Evolutionary conservation across 129 eudicot species (phyloP).

Genomic region (Sambucus nigra): DNA sequence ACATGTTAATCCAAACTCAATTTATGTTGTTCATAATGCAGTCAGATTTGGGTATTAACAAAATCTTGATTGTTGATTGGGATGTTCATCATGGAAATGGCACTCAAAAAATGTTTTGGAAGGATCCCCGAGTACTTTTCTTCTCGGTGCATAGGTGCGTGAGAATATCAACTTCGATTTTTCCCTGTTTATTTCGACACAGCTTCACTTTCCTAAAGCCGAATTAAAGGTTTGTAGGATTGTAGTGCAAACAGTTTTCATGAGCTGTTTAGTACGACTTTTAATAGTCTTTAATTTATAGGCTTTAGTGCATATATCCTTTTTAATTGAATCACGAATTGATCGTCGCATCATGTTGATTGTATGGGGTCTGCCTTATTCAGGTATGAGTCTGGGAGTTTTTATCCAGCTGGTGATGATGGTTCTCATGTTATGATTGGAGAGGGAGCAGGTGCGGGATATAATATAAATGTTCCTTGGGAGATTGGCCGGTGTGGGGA

Average conservation of each 20-base stretch:
- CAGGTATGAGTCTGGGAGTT: conserved; percentile 76
- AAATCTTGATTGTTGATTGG: conserved; percentile 91
- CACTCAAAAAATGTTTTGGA: conserved; percentile 80
- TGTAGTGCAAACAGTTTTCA: not conserved
- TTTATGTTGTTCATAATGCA: conserved; percentile 16
- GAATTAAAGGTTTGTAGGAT: not conserved
- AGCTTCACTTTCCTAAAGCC: no score
- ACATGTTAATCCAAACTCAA: not conserved
- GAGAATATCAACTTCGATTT: not conserved
- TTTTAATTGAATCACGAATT: not conserved
- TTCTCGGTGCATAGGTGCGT: conserved; percentile 94
- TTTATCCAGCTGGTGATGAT: conserved; percentile 73
- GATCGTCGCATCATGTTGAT: conserved; percentile 7
- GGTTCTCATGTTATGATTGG: conserved; percentile 80
- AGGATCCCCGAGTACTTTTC: conserved; percentile 79
- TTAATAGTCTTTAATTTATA: no score
- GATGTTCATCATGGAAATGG: conserved; percentile 99
- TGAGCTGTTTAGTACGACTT: not conserved
- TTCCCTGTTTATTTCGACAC: not conserved
- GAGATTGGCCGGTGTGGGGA: conserved; percentile 80
- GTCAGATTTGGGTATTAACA: conserved; percentile 66
- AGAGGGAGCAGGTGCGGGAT: conserved; percentile 76
- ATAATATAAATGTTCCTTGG: conserved; percentile 96
- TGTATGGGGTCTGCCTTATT: conserved; percentile 5
- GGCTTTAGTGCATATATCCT: not conserved